Base-by-base conservation (phyloP, 257 asterid species). In the Forsythia viridissima region DNA sequence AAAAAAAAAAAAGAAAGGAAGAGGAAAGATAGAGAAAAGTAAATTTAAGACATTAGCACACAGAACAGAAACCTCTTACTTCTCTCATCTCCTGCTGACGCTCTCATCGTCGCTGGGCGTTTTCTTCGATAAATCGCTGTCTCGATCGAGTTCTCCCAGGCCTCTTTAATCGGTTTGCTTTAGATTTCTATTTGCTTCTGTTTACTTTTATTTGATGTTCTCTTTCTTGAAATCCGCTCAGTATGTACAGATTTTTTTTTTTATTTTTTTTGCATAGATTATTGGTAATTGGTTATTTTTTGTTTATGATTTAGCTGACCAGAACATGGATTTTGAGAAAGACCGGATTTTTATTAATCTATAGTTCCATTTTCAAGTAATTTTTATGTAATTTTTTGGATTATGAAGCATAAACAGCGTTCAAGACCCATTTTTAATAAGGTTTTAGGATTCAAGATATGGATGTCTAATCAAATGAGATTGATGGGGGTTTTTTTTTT, bases 71-170 rank as follows among this genome's bases (percentile, higher is more conserved):
- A 21, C 4, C 13, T 48, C 20, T 48, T 15, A 4, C 66, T 21
- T 57, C 34, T 6, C 13, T 59, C 67, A 1, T 63, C 40, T 63
- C 70, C 66, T 73, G 83, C 82, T 80, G 84, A 73, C 77, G 20
- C 85, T 79, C 78, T 48, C 79, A n/a, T 46, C 36, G 37, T 63
- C 81, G 40, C 52, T 24, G 37, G 72, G 79, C 40, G 76, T 44
- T 74, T 38, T 34, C 30, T 52, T 51, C 52, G 8, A 24, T 63
- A 63, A 63, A 63, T 30, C 18, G 40, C 70, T 63, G 15, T 20
- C 30, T 80, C 80, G 85, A 72, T 82, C 86, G 72, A 72, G 38
- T 80, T 61, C 40, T 74, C 5, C 24, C 78, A 78, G 87, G 89
- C 83, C 55, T 72, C 24, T 72, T 70, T 46, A 41, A 61, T 18